These are phyloP conservation scores for Fallopia convolvulus DNA, from an alignment of 148 eudicot genomes.

Conservation along the genomic window DNA sequence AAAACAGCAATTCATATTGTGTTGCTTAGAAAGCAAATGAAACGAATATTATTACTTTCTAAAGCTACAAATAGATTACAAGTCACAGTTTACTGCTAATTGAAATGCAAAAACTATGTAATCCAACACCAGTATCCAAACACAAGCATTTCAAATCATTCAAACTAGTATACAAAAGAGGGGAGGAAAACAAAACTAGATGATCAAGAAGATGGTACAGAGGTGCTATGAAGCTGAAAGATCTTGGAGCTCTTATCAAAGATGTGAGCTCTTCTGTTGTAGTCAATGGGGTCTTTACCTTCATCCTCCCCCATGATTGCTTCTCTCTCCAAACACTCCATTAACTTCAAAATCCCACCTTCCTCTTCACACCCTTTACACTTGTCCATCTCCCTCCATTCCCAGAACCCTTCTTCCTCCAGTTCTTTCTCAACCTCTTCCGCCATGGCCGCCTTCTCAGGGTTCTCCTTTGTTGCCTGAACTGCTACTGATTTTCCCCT, in stretches of 20 bases:
- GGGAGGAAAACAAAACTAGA: background rate
- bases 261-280: constrained; percentile 59
- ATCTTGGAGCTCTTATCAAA: constrained; percentile 60
- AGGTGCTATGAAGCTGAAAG: constrained; percentile 19
- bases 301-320: constrained; percentile 76
- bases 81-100: no score
- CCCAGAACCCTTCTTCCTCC: constrained; percentile 21
- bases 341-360: constrained; percentile 36
- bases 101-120: no score
- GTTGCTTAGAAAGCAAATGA: no score
- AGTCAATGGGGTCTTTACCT: constrained; percentile 54
- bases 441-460: background rate
- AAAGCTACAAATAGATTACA: no score
- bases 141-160: no score
- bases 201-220: background rate
- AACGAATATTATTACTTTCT: no score
- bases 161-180: no score
- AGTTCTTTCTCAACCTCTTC: constrained; percentile 24
- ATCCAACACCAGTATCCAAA: no score
- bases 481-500: background rate
- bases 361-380: constrained; percentile 16
- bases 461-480: background rate
- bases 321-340: constrained; percentile 77
- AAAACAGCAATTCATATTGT: no score
- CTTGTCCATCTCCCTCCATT: constrained; percentile 29